phyloP scores from a whole-genome alignment of 2,329 filamentous ascomycete species.

The Botrytis galanthina region DNA sequence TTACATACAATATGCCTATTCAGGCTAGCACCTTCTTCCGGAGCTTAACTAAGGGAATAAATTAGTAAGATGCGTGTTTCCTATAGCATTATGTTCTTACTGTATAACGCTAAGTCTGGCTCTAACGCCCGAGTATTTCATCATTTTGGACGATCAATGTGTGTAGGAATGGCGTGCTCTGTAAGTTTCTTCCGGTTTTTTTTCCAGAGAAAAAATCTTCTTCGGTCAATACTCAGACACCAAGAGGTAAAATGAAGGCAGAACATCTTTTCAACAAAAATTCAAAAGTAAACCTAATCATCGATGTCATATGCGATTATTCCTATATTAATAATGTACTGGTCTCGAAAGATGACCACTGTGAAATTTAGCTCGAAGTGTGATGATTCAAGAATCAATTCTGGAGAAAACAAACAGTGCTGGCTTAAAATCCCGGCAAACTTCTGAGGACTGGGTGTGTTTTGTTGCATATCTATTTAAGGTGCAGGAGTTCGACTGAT shows the following conservation, averaged over 20 bases:
- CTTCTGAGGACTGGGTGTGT: neutral
- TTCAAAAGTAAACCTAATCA: too few relatives aligned
- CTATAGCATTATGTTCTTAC: neutral
- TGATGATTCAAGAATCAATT: neutral
- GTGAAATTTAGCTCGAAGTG: neutral
- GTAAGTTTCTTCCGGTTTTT: too few relatives aligned
- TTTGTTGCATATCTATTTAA: neutral
- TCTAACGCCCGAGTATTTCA: neutral
- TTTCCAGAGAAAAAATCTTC: too few relatives aligned
- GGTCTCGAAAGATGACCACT: neutral
- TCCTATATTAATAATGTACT: too few relatives aligned
- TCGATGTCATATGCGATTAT: neutral
- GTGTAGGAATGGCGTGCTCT: too few relatives aligned
- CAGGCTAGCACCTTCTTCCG: too few relatives aligned
- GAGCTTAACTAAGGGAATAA: neutral
- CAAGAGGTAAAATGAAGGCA: too few relatives aligned
- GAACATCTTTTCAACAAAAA: too few relatives aligned
- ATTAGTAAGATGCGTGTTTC: neutral
- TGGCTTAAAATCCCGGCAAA: neutral
- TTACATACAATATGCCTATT: too few relatives aligned
- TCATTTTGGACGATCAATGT: too few relatives aligned
- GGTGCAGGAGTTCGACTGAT: too few relatives aligned
- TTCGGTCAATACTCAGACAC: too few relatives aligned
- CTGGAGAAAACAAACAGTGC: fast-evolving
- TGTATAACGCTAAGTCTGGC: neutral